These are phyloP conservation scores for Mucor piriformis DNA, from an alignment of 371 early-diverging fungal species.

Conservation along the genomic window DNA sequence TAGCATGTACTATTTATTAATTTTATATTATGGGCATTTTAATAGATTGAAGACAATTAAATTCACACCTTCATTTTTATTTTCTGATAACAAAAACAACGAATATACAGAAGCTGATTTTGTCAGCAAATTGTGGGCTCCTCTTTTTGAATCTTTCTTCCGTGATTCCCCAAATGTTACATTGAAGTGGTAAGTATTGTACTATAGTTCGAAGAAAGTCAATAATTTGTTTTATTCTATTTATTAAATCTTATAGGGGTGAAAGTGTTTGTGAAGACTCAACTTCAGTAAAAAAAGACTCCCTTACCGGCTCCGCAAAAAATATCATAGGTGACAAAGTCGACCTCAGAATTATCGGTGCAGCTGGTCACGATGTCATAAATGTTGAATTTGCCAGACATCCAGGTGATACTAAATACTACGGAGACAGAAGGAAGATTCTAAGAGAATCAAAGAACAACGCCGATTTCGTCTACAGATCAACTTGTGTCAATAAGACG, in stretches of 20 bases:
- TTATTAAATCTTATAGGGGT: not conserved
- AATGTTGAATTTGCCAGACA: not conserved
- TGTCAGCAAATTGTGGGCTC: not conserved
- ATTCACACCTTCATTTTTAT: not conserved
- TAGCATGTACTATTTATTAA: not conserved
- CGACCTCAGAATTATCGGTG: not conserved
- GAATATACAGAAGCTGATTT: not conserved
- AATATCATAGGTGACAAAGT: not conserved
- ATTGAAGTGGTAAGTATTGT: not conserved
- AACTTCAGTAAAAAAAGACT: not conserved
- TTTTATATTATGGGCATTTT: not conserved
- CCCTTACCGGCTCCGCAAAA: not conserved
- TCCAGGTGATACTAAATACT: not conserved
- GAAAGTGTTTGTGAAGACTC: not conserved
- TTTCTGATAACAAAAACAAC: not conserved
- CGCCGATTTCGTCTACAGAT: not conserved
- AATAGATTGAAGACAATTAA: not conserved
- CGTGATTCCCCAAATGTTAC: not conserved
- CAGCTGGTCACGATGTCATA: not conserved
- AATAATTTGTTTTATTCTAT: not conserved
- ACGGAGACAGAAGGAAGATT: not conserved
- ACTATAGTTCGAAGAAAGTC: not conserved
- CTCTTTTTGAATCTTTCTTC: not conserved
- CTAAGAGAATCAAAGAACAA: not conserved
- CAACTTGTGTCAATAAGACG: not conserved